Conservation (phyloP, 108 stramenopile genomes). For the Fistulifera pelliculosa region DNA sequence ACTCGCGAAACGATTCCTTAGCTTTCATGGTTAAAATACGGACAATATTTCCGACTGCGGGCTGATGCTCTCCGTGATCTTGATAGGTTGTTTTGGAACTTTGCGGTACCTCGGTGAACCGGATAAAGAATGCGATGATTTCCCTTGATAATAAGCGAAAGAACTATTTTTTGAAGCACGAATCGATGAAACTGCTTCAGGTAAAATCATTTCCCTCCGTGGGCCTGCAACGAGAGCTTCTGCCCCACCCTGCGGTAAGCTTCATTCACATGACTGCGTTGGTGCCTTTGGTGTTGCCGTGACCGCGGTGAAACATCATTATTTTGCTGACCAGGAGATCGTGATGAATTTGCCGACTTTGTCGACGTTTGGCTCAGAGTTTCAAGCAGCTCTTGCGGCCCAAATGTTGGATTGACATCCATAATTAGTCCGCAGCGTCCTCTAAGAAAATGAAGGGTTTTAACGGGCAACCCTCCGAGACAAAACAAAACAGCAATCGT, state of each 20-base stretch:
- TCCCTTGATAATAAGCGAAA: neutral
- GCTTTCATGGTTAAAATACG: slow-evolving; percentile 20
- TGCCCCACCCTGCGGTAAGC: slow-evolving; percentile 34
- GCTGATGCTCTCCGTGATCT: slow-evolving; percentile 34
- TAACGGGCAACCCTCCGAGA: too few relatives aligned
- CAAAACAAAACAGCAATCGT: too few relatives aligned
- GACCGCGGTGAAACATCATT: neutral
- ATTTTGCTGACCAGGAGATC: neutral
- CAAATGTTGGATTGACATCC: slow-evolving; percentile 7
- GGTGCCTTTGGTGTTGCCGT: neutral
- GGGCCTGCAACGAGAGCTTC: slow-evolving; percentile 21
- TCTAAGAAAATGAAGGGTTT: too few relatives aligned
- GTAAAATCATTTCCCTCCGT: slow-evolving; percentile 12
- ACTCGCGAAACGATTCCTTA: slow-evolving; percentile 14
- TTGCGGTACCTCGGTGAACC: slow-evolving; percentile 5
- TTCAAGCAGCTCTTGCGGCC: slow-evolving; percentile 6
- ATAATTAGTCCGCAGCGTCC: too few relatives aligned
- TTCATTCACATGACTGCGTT: slow-evolving; percentile 10
- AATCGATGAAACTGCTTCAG: neutral
- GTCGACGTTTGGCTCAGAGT: slow-evolving; percentile 7
- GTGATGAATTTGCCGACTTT: neutral
- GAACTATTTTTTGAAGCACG: neutral
- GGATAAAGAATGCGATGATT: neutral
- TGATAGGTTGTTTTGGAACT: slow-evolving; percentile 31
- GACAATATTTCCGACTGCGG: slow-evolving; percentile 11